Base-by-base conservation (phyloP, 352 stramenopile genomes). In the Phytophthora cactorum region DNA sequence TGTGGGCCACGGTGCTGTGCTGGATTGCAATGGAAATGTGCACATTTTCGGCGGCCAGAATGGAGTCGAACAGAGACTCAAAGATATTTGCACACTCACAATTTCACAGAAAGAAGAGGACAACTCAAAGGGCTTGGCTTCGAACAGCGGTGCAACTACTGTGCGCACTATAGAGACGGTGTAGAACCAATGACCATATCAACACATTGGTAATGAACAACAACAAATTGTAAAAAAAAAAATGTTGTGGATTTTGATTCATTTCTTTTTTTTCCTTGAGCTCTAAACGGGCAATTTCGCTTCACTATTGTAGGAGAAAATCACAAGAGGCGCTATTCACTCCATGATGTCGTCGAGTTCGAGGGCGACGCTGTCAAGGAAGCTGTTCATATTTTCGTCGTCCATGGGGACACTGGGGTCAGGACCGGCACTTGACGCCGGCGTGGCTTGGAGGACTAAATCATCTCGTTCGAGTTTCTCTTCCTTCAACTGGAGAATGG, bases 21-120 rank as follows among this genome's bases (percentile, higher is more conserved):
- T 96, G 5, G 80, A 84, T 66, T 73, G 86, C 27, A 70, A 74
- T 67, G 84, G 88, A 43, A 77, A 84, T 31, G 74, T 98, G 32
- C 63, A 97, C 6, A 59, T 96, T 25, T 97, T 98, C 65, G 91
- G 93, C 51, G 95, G 95, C 12, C 86, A 97, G 61, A 72, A 97
- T 63, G 77, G 62, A 0, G 68, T 64, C 22, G 92, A 98, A 60
- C 66, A 86, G 52, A 93, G 96, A 31, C 71, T 93, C n/a, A 85
- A 82, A 45, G 82, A 90, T 43, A 82, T 98, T 31, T 88, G 96
- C 67, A 79, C 72, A 12, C 59, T 95, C n/a, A 49, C 60, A 7
- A 64, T 96, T 41, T 63, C 31, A 14, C 41, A 67, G 47, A 54
- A 59, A 17, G 52, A 54, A 22, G 43, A 66, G 3, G 31, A 68